phyloP scores from a whole-genome alignment of 2,329 filamentous ascomycete genomes.

The Ophiocordyceps camponoti-rufipedis region DNA sequence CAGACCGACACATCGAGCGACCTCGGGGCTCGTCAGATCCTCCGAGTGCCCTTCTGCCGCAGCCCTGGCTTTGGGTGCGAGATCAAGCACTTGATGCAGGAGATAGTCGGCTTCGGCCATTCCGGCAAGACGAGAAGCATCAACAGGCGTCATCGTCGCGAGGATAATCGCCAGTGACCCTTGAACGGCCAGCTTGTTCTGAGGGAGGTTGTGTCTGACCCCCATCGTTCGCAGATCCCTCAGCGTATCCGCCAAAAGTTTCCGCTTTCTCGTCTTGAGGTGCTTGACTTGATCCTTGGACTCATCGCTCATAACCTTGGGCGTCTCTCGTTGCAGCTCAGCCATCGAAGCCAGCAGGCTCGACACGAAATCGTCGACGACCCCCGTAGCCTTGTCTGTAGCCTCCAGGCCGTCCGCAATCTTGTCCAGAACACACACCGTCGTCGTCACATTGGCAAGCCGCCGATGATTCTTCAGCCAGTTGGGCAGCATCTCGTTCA shows the following conservation, averaged over 20 bases:
- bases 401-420: slow-evolving; percentile 34
- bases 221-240: slow-evolving; percentile 78
- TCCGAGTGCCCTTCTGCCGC: slow-evolving; percentile 58
- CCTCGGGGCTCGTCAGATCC: slow-evolving; percentile 67
- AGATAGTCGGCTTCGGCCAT: slow-evolving; percentile 41
- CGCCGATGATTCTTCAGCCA: slow-evolving; percentile 36
- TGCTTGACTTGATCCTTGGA: slow-evolving; percentile 74
- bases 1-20: slow-evolving; percentile 61
- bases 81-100: slow-evolving; percentile 62
- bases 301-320: slow-evolving; percentile 62
- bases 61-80: slow-evolving; percentile 49
- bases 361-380: slow-evolving; percentile 49
- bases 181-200: slow-evolving; percentile 55
- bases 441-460: slow-evolving; percentile 51
- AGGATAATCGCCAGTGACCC: slow-evolving; percentile 52
- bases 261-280: slow-evolving; percentile 77
- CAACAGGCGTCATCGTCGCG: slow-evolving; percentile 30
- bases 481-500: slow-evolving; percentile 13
- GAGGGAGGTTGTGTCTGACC: slow-evolving; percentile 64
- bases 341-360: slow-evolving; percentile 49
- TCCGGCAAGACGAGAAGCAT: slow-evolving; percentile 8
- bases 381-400: slow-evolving; percentile 34
- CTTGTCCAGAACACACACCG: slow-evolving; percentile 56
- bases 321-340: slow-evolving; percentile 70
- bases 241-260: slow-evolving; percentile 75